These are phyloP conservation scores for Venturia effusa DNA, from an alignment of 2,329 filamentous ascomycete species.

Conservation along the genomic window DNA sequence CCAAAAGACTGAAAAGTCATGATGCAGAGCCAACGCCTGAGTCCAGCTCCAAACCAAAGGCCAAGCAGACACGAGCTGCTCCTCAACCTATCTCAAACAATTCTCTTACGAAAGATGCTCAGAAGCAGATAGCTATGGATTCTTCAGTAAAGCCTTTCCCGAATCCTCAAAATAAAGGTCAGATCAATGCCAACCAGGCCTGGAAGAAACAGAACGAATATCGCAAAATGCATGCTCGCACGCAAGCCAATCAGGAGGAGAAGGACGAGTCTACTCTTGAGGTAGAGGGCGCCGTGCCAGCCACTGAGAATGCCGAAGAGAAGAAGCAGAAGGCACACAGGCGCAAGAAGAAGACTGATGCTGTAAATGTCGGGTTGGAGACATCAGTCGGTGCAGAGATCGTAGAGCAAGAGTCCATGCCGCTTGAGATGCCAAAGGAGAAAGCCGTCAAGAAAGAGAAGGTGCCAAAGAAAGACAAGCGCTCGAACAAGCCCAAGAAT, in stretches of 20 bases:
- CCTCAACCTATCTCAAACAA: neutral
- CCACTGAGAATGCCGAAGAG: neutral
- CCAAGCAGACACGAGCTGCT: neutral
- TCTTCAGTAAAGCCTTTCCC: neutral
- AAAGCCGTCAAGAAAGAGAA: neutral
- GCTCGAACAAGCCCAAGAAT: neutral
- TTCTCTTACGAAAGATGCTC: neutral
- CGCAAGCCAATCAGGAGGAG: neutral
- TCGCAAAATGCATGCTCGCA: neutral
- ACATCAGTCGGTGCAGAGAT: neutral
- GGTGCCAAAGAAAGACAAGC: neutral
- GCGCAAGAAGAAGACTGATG: slow-evolving; percentile 13
- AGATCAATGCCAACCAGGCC: neutral
- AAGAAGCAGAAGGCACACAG: slow-evolving; percentile 16
- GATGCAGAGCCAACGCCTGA: neutral
- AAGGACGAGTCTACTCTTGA: neutral
- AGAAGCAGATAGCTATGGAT: neutral
- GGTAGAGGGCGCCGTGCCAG: neutral
- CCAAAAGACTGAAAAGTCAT: slow-evolving; percentile 2
- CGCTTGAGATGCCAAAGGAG: neutral
- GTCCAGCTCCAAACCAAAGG: neutral
- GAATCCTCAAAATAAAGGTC: neutral
- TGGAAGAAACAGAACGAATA: neutral
- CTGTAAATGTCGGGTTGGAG: neutral
- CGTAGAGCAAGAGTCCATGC: neutral